Percentiles rank a stretch among this genome's conserved stretches.
Evolutionary conservation across 306 rosid genomes (phyloP).

Genomic region (Prunus campanulata): DNA sequence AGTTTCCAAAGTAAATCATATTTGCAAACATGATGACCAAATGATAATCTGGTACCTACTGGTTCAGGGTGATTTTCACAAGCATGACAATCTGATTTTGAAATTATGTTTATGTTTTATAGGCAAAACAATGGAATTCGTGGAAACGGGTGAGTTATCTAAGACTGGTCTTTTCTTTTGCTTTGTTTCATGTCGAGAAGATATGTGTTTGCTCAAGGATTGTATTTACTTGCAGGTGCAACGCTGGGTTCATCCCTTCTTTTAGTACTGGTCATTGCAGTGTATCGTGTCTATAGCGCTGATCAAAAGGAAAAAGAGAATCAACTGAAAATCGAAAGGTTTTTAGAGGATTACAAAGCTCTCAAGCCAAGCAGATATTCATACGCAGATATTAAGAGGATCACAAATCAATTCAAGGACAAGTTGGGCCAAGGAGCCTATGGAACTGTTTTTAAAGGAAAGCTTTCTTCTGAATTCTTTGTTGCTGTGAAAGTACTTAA

Average conservation of each 20-base stretch:
- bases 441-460: slow-evolving; percentile 38
- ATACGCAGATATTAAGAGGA: slow-evolving; percentile 33
- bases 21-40: not conserved
- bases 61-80: too few relatives aligned
- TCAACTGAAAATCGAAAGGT: slow-evolving; percentile 27
- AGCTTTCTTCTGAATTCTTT: slow-evolving; percentile 16
- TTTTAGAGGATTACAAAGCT: slow-evolving; percentile 36
- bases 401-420: slow-evolving; percentile 29
- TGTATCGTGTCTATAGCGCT: slow-evolving; percentile 5
- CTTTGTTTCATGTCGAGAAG: not conserved
- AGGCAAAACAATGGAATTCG: slow-evolving; percentile 16
- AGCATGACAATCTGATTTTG: not conserved
- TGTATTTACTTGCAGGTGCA: slow-evolving; percentile 23
- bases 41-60: not conserved
- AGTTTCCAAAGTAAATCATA: not conserved
- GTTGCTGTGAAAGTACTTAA: slow-evolving; percentile 4
- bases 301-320: slow-evolving; percentile 15
- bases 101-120: not conserved
- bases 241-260: slow-evolving; percentile 19
- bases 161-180: not conserved
- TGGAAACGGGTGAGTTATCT: slow-evolving; percentile 25
- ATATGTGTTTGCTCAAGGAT: not conserved
- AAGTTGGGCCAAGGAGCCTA: slow-evolving; percentile 35
- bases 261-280: not conserved
- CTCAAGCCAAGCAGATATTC: slow-evolving; percentile 41